These are phyloP conservation scores for Rhizopogon hawkerae DNA, from an alignment of 1,284 basidiomycete species.

Conservation along the genomic window DNA sequence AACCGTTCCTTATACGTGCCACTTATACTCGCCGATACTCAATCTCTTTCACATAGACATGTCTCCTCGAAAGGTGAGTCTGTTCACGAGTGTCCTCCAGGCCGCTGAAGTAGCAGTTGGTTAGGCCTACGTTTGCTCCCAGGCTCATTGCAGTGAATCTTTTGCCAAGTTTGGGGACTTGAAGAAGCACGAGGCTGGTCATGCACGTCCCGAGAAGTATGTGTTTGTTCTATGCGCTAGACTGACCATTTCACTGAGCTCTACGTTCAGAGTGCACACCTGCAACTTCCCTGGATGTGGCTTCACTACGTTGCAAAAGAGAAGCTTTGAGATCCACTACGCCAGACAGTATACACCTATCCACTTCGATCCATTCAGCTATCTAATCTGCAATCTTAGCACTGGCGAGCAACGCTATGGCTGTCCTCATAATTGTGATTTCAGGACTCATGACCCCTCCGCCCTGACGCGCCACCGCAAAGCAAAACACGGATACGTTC, in stretches of 20 bases:
- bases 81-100: background rate
- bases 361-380: background rate
- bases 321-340: slow-evolving; percentile 17
- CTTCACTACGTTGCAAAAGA: slow-evolving; percentile 21
- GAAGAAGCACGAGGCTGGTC: slow-evolving; percentile 17
- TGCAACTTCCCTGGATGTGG: slow-evolving; percentile 15
- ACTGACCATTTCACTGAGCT: background rate
- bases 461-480: slow-evolving; percentile 24
- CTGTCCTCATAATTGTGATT: slow-evolving; percentile 22
- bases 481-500: slow-evolving; percentile 17
- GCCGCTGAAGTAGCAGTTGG: background rate
- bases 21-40: background rate
- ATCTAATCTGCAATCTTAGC: slow-evolving; percentile 7
- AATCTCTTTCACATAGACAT: background rate
- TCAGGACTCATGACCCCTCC: slow-evolving; percentile 22
- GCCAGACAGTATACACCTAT: slow-evolving; percentile 15
- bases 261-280: slow-evolving; percentile 11
- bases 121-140: slow-evolving; percentile 17
- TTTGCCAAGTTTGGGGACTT: slow-evolving; percentile 18
- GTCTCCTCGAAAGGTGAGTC: background rate
- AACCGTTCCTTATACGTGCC: background rate
- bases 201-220: slow-evolving; percentile 14
- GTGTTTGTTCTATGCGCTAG: background rate
- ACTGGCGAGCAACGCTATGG: slow-evolving; percentile 18
- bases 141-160: slow-evolving; percentile 8